Conservation (phyloP, 805 yeast genomes). For the Saturnispora zaruensis region DNA sequence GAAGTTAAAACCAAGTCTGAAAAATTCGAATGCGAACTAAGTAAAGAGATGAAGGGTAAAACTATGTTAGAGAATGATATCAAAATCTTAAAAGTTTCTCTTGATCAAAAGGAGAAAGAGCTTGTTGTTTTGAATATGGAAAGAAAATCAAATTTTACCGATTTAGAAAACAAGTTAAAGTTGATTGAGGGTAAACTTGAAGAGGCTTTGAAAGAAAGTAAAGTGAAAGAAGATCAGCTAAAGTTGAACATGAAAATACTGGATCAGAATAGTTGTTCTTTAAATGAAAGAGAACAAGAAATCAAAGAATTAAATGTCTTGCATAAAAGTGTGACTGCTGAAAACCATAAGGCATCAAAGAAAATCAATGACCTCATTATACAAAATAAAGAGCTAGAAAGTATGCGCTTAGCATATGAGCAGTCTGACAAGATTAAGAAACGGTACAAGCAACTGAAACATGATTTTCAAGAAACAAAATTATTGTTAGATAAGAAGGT, state of each 20-base stretch:
- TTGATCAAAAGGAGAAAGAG: conserved; percentile 29
- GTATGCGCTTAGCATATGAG: conserved; percentile 23
- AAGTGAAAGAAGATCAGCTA: conserved; percentile 26
- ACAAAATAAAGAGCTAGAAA: conserved; percentile 8
- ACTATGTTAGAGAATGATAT: conserved; percentile 24
- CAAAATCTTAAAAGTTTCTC: conserved; percentile 20
- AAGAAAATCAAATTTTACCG: conserved; percentile 6
- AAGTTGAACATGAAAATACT: conserved; percentile 18
- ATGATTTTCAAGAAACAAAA: conserved; percentile 36
- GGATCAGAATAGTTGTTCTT: conserved; percentile 29
- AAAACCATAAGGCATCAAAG: background rate
- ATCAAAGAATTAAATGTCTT: conserved; percentile 14
- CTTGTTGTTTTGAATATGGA: conserved; percentile 18
- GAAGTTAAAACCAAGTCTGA: conserved; percentile 13
- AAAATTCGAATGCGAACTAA: conserved; percentile 16
- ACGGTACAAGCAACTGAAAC: conserved; percentile 35
- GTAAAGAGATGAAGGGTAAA: background rate
- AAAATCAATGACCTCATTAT: background rate
- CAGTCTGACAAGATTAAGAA: conserved; percentile 21
- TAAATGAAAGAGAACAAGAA: conserved; percentile 29
- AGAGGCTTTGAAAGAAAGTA: conserved; percentile 4
- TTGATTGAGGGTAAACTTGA: conserved; percentile 5
- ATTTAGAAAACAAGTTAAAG: background rate
- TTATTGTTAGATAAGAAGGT: conserved; percentile 34
- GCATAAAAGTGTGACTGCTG: conserved; percentile 8